Evolutionary conservation across 805 yeast genomes (phyloP), one percentile per base, ranked within the genome.

Genomic region (Hanseniaspora taiwanica): DNA sequence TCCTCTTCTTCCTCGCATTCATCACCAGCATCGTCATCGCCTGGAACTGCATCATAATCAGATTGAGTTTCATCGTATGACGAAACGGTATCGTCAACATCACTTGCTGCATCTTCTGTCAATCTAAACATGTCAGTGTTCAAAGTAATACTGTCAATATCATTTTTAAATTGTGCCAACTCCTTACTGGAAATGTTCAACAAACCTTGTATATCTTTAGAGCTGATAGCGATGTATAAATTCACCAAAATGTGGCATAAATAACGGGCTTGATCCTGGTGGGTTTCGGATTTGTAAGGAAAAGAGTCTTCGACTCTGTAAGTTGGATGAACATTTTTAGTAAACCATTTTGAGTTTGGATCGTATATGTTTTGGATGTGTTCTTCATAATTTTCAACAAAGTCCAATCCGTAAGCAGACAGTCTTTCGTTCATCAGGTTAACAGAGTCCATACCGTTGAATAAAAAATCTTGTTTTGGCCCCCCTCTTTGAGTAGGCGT

Each of bases 191-290:
- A 72, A 10, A 82, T 72, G 2, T 74, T 69, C 18, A 84, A 63
- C 6, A 71, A 63, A 2, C 94, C 89, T 50, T 75, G 79, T 13
- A 85, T 63, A 54, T 85, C 94, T 45, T 79, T 63, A 3, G 91
- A 72, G 42, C 73, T 69, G 36, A 83, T 70, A 8, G 96, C 85
- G 42, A 83, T 74, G 55, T 82, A 82, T 16, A 91, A 58, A 56
- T 83, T 85, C 2, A 80, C 71, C 24, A 87, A 68, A n/a, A 89
- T 81, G 52, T 81, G 91, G 35, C 82, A 69, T 31, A 89, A 63
- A 49, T 85, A 86, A 40, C 68, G 70, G 14, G 83, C 80, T 43
- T 77, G 81, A 42, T 81, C 93, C 25, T 62, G 61, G 13, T 75
- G 76, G 1, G 74, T 50, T 55, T 85, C 96, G 0, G 79, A 71